These are phyloP conservation scores for Leucaena leucocephala DNA, from an alignment of 306 rosid genomes.

Conservation along the genomic window DNA sequence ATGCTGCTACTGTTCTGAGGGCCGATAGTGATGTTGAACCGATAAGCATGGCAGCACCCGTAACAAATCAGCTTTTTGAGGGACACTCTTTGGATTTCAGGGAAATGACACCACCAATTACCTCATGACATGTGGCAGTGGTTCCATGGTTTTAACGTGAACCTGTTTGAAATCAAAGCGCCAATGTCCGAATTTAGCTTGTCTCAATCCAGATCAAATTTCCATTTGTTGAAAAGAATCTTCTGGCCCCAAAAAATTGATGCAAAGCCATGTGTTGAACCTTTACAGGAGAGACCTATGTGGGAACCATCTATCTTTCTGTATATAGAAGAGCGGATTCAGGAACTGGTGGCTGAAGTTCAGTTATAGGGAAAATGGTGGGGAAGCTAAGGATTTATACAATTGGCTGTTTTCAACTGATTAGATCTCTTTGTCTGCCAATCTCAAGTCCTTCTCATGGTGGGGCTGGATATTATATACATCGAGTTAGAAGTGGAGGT, in stretches of 20 bases:
- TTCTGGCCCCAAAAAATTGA: conserved; percentile 55
- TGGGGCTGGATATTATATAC: conserved; percentile 44
- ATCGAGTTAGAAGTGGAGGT: conserved; percentile 26
- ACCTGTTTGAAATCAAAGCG: conserved; percentile 44
- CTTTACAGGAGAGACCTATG: conserved; percentile 44
- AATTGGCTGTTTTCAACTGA: conserved; percentile 57
- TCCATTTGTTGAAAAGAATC: conserved; percentile 47
- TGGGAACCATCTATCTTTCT: conserved; percentile 36
- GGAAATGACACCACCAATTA: conserved; percentile 27
- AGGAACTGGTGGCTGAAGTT: conserved; percentile 56
- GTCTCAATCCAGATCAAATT: conserved; percentile 47
- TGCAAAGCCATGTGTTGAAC: conserved; percentile 55
- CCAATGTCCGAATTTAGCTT: conserved; percentile 51
- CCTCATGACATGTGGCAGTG: conserved; percentile 46
- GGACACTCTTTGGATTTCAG: conserved; percentile 46
- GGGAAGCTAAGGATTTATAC: conserved; percentile 43
- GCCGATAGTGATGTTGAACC: conserved; percentile 28
- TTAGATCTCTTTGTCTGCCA: conserved; percentile 76
- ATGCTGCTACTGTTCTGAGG: conserved; percentile 33
- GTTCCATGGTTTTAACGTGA: conserved; percentile 42
- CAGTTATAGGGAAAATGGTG: conserved; percentile 48
- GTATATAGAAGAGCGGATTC: conserved; percentile 46
- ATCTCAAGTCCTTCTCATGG: conserved; percentile 51
- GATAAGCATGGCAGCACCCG: conserved; percentile 43
- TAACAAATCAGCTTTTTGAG: conserved; percentile 43